phyloP scores from a whole-genome alignment of 192 early-diverging fungal species.

The Ramicandelaber brevisporus region DNA sequence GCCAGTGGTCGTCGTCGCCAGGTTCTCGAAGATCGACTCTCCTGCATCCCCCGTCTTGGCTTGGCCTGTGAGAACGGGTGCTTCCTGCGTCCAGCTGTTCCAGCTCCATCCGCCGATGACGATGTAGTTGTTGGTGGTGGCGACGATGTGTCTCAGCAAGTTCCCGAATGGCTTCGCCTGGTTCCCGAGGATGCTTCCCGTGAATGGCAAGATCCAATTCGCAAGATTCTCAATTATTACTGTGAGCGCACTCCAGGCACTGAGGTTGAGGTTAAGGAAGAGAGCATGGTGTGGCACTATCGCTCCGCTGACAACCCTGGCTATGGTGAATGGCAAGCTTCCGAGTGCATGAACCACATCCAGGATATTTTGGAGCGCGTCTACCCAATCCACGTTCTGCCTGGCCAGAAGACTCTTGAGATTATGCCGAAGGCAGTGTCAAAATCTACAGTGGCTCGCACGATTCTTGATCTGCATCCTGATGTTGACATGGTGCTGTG shows the following conservation, averaged over 20 bases:
- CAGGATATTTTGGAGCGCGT: slow-evolving; percentile 31
- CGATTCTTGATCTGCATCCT: slow-evolving; percentile 27
- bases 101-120: too few species aligned
- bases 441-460: slow-evolving; percentile 29
- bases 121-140: too few species aligned
- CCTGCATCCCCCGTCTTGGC: slow-evolving; percentile 32
- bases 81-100: slow-evolving; percentile 36
- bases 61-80: slow-evolving; percentile 48
- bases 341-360: slow-evolving; percentile 68
- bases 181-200: too few species aligned
- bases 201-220: slow-evolving; percentile 39
- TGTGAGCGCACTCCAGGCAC: slow-evolving; percentile 57
- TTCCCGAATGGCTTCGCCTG: too few species aligned
- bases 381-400: slow-evolving; percentile 40
- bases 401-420: slow-evolving; percentile 39
- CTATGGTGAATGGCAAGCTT: slow-evolving; percentile 52
- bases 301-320: slow-evolving; percentile 22
- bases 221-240: slow-evolving; percentile 64
- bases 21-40: slow-evolving; percentile 34
- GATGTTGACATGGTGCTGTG: slow-evolving; percentile 34
- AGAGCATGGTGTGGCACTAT: slow-evolving; percentile 49
- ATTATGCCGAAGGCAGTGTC: slow-evolving; percentile 42
- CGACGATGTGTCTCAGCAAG: too few species aligned
- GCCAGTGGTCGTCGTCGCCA: slow-evolving; percentile 43
- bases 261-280: slow-evolving; percentile 46